Percentiles rank a stretch among this genome's conserved stretches.
Conservation (phyloP, 148 eudicot genomes). For the Rhododendron molle region DNA sequence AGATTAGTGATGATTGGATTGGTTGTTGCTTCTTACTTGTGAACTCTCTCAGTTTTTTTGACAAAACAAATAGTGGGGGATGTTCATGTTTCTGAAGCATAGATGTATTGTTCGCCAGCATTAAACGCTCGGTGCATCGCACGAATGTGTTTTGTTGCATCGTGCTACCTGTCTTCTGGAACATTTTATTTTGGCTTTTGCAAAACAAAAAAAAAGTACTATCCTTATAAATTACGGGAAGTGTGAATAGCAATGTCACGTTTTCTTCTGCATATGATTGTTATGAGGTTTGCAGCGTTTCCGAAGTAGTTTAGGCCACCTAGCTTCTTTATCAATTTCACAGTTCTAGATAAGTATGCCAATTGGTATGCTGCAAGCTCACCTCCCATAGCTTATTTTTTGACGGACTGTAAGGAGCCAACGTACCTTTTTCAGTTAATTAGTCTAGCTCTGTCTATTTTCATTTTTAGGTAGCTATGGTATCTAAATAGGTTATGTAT, state of each 20-base stretch:
- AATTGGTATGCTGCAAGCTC: background rate
- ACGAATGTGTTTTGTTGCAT: background rate
- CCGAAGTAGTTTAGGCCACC: background rate
- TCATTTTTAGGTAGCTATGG: background rate
- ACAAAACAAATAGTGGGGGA: background rate
- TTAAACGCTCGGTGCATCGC: conserved; percentile 9
- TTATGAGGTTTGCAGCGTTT: background rate
- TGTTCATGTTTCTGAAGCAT: conserved; percentile 12
- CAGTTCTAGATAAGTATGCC: background rate
- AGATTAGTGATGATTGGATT: background rate
- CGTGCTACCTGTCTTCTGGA: conserved; percentile 12
- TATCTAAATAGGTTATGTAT: background rate
- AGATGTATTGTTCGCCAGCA: conserved; percentile 4
- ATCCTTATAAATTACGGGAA: too few species aligned
- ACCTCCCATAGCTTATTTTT: background rate
- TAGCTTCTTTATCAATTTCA: background rate
- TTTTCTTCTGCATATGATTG: background rate
- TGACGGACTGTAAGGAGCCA: background rate
- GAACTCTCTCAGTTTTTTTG: conserved; percentile 3
- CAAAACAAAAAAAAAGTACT: too few species aligned
- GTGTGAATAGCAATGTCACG: background rate
- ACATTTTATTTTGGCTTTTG: background rate
- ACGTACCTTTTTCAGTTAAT: background rate
- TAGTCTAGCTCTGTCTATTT: background rate
- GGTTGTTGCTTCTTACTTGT: conserved; percentile 7